Evolutionary conservation across 2,329 filamentous ascomycete species (phyloP).

Genomic region (Neonectria ditissima): DNA sequence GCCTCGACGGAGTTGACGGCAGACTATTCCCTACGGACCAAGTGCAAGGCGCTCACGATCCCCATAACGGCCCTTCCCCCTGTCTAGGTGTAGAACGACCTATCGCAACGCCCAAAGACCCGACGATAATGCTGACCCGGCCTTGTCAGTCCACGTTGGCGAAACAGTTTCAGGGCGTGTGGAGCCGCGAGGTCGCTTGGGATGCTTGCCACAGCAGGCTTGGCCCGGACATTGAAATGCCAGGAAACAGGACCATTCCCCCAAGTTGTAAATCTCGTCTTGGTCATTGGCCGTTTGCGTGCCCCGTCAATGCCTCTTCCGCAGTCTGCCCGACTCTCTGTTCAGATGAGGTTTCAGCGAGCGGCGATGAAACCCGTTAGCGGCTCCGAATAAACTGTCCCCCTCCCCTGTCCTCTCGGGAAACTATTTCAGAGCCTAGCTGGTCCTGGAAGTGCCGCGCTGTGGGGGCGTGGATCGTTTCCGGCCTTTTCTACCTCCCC

Average conservation of each 20-base stretch:
- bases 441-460: slow-evolving; percentile 7
- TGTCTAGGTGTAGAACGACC: slow-evolving; percentile 1
- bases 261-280: slow-evolving; percentile 22
- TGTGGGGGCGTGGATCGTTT: slow-evolving; percentile 13
- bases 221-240: not conserved
- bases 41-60: not conserved
- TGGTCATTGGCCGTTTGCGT: slow-evolving; percentile 15
- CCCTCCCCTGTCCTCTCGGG: not conserved
- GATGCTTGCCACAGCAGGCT: not conserved
- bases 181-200: slow-evolving; percentile 1
- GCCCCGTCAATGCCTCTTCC: slow-evolving; percentile 7
- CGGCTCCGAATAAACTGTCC: slow-evolving; percentile 21
- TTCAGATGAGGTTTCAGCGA: slow-evolving; percentile 25
- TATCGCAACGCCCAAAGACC: slow-evolving; percentile 15
- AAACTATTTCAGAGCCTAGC: slow-evolving; percentile 11
- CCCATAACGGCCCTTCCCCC: not conserved
- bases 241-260: not conserved
- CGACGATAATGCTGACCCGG: not conserved
- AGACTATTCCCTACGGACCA: no score
- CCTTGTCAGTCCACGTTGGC: slow-evolving; percentile 9
- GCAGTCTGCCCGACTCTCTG: not conserved
- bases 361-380: slow-evolving; percentile 25
- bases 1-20: not conserved
- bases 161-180: slow-evolving; percentile 29
- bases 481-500: not conserved